A percentile compares a stretch with the other conserved stretches of the same genome.
Conservation (phyloP, 495 filamentous ascomycete genomes). For the Penicillium desertorum region DNA sequence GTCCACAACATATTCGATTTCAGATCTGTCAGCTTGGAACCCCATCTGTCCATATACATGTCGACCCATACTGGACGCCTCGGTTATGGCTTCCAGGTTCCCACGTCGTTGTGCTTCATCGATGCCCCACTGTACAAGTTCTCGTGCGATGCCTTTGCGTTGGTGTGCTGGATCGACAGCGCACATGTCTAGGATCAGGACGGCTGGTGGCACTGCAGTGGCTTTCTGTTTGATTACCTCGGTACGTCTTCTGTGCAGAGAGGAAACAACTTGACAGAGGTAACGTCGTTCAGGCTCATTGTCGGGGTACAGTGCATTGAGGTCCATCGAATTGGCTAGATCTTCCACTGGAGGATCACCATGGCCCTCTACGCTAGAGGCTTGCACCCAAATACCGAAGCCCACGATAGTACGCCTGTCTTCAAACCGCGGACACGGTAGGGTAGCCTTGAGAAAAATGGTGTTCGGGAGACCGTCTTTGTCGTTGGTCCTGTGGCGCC, state of each 20-base stretch:
- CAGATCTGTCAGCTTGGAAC: conserved; percentile 33
- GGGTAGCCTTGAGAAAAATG: conserved; percentile 45
- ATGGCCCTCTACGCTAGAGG: conserved; percentile 33
- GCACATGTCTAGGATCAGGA: conserved; percentile 41
- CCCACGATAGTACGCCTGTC: conserved; percentile 34
- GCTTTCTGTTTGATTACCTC: conserved; percentile 33
- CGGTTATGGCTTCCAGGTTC: conserved; percentile 36
- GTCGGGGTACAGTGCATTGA: conserved; percentile 37
- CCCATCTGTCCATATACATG: conserved; percentile 42
- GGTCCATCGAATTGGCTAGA: conserved; percentile 20
- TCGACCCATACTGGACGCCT: conserved; percentile 46
- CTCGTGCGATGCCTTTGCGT: conserved; percentile 36
- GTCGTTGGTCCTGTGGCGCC: conserved; percentile 30
- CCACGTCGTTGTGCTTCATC: conserved; percentile 39
- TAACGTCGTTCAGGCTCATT: conserved; percentile 39
- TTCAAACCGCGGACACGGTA: conserved; percentile 21
- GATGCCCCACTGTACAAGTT: conserved; percentile 43
- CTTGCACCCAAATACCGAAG: conserved; percentile 42
- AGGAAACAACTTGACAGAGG: conserved; percentile 29
- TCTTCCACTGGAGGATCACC: conserved; percentile 34
- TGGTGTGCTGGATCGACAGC: conserved; percentile 42
- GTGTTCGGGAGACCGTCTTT: conserved; percentile 38
- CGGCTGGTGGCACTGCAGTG: conserved; percentile 27
- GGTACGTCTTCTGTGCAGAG: conserved; percentile 30
- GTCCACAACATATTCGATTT: conserved; percentile 37